A percentile compares a stretch with the other conserved stretches of the same genome.
These are phyloP conservation scores for Phalaenopsis aphrodite DNA, from an alignment of 106 monocot species.

Conservation along the genomic window DNA sequence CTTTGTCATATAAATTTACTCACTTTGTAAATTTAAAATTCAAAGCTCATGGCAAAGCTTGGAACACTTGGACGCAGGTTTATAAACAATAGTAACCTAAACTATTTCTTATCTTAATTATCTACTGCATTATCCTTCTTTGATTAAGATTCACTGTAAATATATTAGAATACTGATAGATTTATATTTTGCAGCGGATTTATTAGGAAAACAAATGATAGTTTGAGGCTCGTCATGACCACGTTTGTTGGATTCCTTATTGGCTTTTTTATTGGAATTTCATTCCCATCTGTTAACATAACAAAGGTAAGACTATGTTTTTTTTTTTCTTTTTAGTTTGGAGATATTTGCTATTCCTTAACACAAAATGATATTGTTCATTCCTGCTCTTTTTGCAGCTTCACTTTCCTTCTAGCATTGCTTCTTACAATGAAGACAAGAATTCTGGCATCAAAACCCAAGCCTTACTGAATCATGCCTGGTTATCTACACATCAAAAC, in stretches of 20 bases:
- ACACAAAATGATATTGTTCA: not conserved
- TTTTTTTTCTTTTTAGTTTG: too few relatives aligned
- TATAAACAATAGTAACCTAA: not conserved
- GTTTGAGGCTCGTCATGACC: conserved; percentile 27
- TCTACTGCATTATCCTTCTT: not conserved
- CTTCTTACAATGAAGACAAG: conserved; percentile 33
- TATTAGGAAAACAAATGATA: conserved; percentile 28
- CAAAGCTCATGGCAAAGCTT: conserved; percentile 29
- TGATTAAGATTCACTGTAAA: not conserved
- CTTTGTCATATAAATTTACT: conserved; percentile 1
- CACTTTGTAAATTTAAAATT: not conserved
- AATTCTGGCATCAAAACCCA: conserved; percentile 29
- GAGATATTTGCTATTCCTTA: not conserved
- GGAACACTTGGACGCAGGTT: conserved; percentile 22
- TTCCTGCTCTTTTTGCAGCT: conserved; percentile 14
- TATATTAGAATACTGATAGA: not conserved
- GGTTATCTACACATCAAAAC: conserved; percentile 17
- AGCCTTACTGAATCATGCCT: conserved; percentile 28
- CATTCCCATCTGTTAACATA: conserved; percentile 25
- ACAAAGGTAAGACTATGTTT: conserved; percentile 16
- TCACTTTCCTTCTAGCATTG: conserved; percentile 22
- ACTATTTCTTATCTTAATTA: not conserved
- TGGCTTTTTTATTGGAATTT: conserved; percentile 47
- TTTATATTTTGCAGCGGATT: conserved; percentile 16
- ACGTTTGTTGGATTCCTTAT: conserved; percentile 34